Evolutionary conservation across 345 rosid genomes (phyloP).

Genomic region (Syzygium grande): DNA sequence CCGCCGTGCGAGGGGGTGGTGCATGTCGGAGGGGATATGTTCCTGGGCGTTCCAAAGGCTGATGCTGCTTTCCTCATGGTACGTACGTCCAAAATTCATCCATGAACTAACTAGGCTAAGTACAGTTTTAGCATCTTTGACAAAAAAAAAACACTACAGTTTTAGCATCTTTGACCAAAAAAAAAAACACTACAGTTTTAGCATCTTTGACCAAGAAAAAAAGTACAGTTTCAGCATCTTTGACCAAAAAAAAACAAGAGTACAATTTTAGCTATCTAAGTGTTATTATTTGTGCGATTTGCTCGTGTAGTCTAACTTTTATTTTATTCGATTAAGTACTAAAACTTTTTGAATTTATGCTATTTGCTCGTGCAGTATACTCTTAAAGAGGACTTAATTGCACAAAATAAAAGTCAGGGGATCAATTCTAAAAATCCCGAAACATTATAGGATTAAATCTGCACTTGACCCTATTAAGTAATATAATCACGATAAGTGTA

Average conservation of each 20-base stretch:
- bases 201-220: not conserved
- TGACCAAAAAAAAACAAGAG: too few relatives aligned
- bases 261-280: not conserved
- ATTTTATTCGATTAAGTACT: not conserved
- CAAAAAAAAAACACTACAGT: too few relatives aligned
- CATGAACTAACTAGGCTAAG: not conserved
- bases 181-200: too few relatives aligned
- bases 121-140: not conserved
- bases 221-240: too few relatives aligned
- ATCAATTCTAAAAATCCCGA: too few relatives aligned
- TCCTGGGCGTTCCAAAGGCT: conserved; percentile 40
- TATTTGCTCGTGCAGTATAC: too few relatives aligned
- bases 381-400: too few relatives aligned
- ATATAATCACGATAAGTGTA: too few relatives aligned
- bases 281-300: not conserved
- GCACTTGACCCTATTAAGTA: too few relatives aligned
- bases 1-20: conserved; percentile 30
- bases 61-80: conserved; percentile 36
- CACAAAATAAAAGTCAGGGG: too few relatives aligned
- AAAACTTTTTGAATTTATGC: not conserved
- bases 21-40: conserved; percentile 68
- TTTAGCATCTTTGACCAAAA: not conserved
- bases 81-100: not conserved
- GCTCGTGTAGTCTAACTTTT: not conserved
- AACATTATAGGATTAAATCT: too few relatives aligned